Conservation (phyloP, 2,329 filamentous ascomycete genomes). For the Ceratocystis variospora region DNA sequence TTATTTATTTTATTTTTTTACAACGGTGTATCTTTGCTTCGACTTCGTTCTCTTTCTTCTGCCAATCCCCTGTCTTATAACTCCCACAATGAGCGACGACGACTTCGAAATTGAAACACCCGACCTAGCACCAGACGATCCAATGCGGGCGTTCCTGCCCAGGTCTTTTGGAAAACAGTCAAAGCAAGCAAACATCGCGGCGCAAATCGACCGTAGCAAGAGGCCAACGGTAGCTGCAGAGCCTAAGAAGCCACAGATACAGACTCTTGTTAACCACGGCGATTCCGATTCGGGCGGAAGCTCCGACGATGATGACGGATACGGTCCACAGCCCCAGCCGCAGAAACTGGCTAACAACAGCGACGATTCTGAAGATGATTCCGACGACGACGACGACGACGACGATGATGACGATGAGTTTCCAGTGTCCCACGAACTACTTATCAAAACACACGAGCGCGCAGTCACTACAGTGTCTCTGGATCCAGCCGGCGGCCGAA, state of each 20-base stretch:
- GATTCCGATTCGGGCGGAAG: constrained; percentile 23
- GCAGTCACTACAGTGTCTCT: constrained; percentile 72
- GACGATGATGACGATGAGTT: constrained; percentile 55
- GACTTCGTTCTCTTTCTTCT: not conserved
- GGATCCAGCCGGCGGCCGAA: constrained; percentile 69
- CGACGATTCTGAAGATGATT: constrained; percentile 34
- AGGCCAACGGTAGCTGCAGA: constrained; percentile 29
- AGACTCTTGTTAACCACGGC: constrained; percentile 19
- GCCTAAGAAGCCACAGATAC: constrained; percentile 16
- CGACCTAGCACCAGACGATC: constrained; percentile 47
- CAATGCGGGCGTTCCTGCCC: constrained; percentile 64
- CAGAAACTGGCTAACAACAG: constrained; percentile 28
- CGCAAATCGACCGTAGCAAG: constrained; percentile 69
- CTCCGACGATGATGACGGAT: constrained; percentile 28
- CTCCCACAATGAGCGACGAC: constrained; percentile 34
- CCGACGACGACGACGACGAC: constrained; percentile 37
- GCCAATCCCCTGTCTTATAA: not conserved
- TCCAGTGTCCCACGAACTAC: constrained; percentile 81
- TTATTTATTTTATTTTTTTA: too few relatives aligned
- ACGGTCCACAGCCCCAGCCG: constrained; percentile 28
- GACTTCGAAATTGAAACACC: constrained; percentile 41
- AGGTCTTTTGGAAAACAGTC: constrained; percentile 73
- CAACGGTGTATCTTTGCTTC: not conserved
- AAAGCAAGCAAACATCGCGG: constrained; percentile 57
- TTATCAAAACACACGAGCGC: constrained; percentile 83